Base-by-base conservation (phyloP, 768 basidiomycete species). In the Rhodotorula taiwanensis region DNA sequence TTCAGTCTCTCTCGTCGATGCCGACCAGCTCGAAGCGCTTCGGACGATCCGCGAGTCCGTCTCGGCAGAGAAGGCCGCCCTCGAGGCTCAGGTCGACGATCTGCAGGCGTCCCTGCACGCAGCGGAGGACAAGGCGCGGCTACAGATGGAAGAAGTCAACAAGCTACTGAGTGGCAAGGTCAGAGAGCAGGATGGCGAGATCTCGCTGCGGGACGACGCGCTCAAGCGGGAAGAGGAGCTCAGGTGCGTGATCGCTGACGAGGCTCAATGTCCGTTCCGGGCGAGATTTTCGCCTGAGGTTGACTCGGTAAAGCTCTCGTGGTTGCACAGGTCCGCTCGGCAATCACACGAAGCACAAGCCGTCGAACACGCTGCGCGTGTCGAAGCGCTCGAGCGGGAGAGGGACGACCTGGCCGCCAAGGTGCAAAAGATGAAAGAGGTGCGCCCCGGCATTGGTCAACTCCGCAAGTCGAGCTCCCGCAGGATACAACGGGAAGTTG, bases 11-110 rank as follows among this genome's bases (percentile, higher is more conserved):
- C 81, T 98, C 48, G 86, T 97, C 49, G 88, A 91, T 79, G 90
- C 89, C 74, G 91, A 95, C 73, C 90, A 97, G 74, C 79, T 92
- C 27, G 92, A 93, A 55, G 90, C 93, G 61, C 84, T 98, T 36
- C 81, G 85, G 4, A 84, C 84, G 10, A 78, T 95, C 31, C 85
- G 93, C 45, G 89, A 90, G 62, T 90, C 88, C 3, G 88, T 94
- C 47, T 86, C 86, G 72, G 86, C 88, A 73, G 93, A 97, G 76
- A 91, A 91, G 75, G 80, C 80, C 18, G 82, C 78, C 20, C 80
- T 93, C 15, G 87, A 88, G 72, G 78, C 77, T 3, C 87, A 93
- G 58, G 75, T 87, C 41, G 80, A 80, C 31, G 79, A 79, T 41
- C 75, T 90, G 45, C 82, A 81, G 71, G 82, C 82, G 58, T 82